Evolutionary conservation across 2,329 filamentous ascomycete genomes (phyloP), one percentile per base, ranked within the genome.

Genomic region (Mariannaea sp.): DNA sequence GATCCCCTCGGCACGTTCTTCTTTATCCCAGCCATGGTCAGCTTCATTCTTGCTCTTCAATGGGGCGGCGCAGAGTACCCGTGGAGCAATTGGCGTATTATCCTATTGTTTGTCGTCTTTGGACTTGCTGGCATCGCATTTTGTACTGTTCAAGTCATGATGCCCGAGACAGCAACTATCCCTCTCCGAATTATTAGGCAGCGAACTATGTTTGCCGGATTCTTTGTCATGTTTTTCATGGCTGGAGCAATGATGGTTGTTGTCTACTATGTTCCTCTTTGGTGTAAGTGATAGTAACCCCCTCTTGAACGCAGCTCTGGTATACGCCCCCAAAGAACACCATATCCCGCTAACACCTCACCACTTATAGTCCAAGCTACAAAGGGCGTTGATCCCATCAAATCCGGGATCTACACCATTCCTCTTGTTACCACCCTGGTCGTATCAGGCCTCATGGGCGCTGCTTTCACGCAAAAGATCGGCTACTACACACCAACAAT

Each of bases 401-500:
- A 81, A 24, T 85, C 82, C 0, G 83, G 83, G 16, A 74, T 85
- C 50, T 76, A 82, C 61, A 84, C 80, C 2, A 72, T 85, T 14
- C 82, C 82, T 0, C 73, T 84, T 2, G 79, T 85, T 8, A 71
- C 84, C 46, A 79, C 77, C 49, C 73, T 85, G 7, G 80, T 83
- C 5, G 70, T 80, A 8, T 77, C 76, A n/a, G 78, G 76, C 47
- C 72, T 82, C 19, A 27, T 77, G 1, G 75, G 78, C 2, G 81
- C 82, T 22, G 68, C 68, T 0, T 56, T 75, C 33, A 83, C 80
- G 1, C 77, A 80, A 46, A 76, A 75, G 47, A 70, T 83, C 22
- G 84, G 84, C 29, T 86, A 86, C 65, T 86, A 86, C 56, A 77
- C 79, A 4, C 83, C 80, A 0, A 75, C 76, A 16, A 83, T 85